Base-by-base conservation (phyloP, 2,329 filamentous ascomycete species). In the Neopestalotiopsis sp. region DNA sequence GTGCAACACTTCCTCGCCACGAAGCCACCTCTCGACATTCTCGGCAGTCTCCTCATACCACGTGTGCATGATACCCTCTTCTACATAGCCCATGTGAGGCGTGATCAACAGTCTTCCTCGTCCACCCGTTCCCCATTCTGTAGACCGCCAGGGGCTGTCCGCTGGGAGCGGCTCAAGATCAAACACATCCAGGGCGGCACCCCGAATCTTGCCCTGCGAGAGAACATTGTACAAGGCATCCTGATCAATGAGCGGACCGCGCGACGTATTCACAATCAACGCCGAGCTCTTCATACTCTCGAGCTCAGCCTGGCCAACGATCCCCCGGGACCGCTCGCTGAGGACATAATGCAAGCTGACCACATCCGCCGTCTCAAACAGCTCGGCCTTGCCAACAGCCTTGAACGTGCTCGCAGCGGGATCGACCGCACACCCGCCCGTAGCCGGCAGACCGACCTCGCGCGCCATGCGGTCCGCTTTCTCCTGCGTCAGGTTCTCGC, bases 61-160 rank as follows among this genome's bases (percentile, higher is more conserved):
- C 6, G 81, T 81, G 63, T 86, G 83, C 75, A 93, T 82, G 45
- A 87, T 85, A n/a, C 86, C 89, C 69, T 88, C 87, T 71, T 92
- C 90, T 0, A 90, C 90, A 77, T 93, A 94, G 0, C 91, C 92
- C 86, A 92, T 92, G 77, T 94, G 92, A 58, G 92, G 92, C 64
- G 89, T 91, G 71, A 92, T 75, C 17, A 94, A 73, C 1, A 93
- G 86, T 68, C 86, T 83, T 63, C 86, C 89, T 62, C 87, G 86
- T 4, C 89, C 89, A 45, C 87, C 80, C 45, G 79, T 90, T 91
- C 92, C 94, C 42, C 82, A 94, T 45, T 82, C 78, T 9, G 85
- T 89, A 10, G 83, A 88, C 64, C 91, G 84, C 92, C 92, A 95
- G 24, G 82, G 83, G 74, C 90, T 93, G 64, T 91, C 86, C 7